Base-by-base conservation (phyloP, 257 asterid species). In the Nicotiana noctiflora region DNA sequence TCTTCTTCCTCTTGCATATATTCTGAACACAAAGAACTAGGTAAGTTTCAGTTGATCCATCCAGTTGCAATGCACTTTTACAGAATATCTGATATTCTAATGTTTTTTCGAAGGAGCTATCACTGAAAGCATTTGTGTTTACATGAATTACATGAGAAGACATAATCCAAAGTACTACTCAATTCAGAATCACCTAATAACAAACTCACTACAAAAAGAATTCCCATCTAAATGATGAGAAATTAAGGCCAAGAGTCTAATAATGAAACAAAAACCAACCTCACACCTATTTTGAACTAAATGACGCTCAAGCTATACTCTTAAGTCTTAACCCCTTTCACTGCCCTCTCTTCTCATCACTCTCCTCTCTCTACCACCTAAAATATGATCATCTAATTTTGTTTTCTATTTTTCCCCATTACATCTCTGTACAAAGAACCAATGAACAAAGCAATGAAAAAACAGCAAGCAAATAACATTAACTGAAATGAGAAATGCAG, bases 341-440 rank as follows among this genome's bases (percentile, higher is more conserved):
- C 27, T 70, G 21, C 79, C 65, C 25, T 83, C 80, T 77, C 51
- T 11, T 56, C 76, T 79, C 52, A 31, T 59, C 51, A 49, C 7
- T 37, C 37, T 0, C 0, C 37, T 32, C 44, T 66, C 60, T n/a
- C 89, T 83, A 75, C 49, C 53, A 74, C 57, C 84, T 82, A 84
- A 86, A 64, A 79, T 74, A 67, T 77, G 19, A 74, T 77, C 80
- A 84, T 68, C 88, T 82, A 82, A 11, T 51, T 57, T 49, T 34
- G 80, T 81, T 84, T 81, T 79, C 81, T 82, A 72, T 72, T 4
- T 4, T 51, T 75, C 63, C 55, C 72, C 34, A 37, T 86, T 86
- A 83, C 86, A 80, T 84, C 80, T 81, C 81, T 84, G 84, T 88
- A 88, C 89, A 88, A 84, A 82, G 82, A 86, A 86, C 79, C 87